phyloP scores from a whole-genome alignment of 768 basidiomycete genomes.

The Russula earlei region DNA sequence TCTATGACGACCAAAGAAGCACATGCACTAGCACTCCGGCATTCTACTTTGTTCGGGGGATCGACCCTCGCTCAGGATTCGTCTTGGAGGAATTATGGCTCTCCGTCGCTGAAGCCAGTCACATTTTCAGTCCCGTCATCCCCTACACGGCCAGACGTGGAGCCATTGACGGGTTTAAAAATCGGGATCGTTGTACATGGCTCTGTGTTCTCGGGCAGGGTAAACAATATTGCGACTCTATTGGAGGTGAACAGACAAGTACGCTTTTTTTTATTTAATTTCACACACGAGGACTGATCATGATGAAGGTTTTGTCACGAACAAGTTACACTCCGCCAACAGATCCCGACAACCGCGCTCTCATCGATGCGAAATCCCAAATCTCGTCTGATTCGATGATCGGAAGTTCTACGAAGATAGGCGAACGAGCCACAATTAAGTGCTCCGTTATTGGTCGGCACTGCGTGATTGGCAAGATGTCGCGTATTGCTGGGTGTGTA shows the following conservation, averaged over 20 bases:
- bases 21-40: constrained; percentile 44
- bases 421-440: constrained; percentile 71
- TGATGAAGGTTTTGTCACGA: constrained; percentile 40
- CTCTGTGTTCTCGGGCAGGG: constrained; percentile 47
- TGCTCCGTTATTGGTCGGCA: constrained; percentile 50
- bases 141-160: constrained; percentile 31
- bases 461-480: constrained; percentile 76
- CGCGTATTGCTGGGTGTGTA: constrained; percentile 74
- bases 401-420: constrained; percentile 73
- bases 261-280: constrained; percentile 22
- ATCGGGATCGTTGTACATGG: constrained; percentile 57
- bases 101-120: constrained; percentile 24
- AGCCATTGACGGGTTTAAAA: constrained; percentile 40
- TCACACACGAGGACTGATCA: constrained; percentile 17
- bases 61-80: constrained; percentile 12
- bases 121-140: constrained; percentile 38
- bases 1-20: constrained; percentile 36
- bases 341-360: constrained; percentile 50
- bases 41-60: constrained; percentile 42
- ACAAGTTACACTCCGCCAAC: constrained; percentile 45
- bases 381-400: constrained; percentile 78
- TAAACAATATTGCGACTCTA: constrained; percentile 69
- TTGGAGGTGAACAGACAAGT: constrained; percentile 77
- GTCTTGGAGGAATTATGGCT: constrained; percentile 5
- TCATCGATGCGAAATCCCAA: constrained; percentile 74